Conservation (phyloP, 2,329 filamentous ascomycete genomes). For the Arthrobotrys megalospora region DNA sequence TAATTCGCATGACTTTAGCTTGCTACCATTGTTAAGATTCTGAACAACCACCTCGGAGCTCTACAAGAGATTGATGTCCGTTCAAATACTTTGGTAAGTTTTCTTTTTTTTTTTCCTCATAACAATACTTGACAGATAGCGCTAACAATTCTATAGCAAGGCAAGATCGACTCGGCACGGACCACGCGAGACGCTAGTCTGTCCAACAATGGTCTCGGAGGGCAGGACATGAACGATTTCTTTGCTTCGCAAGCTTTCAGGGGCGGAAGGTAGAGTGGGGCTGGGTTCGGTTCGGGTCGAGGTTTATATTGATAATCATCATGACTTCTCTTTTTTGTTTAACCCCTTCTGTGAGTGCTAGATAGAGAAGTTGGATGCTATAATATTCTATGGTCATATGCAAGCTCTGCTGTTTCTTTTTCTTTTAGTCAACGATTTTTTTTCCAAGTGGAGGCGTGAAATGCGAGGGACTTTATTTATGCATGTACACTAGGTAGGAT, state of each 20-base stretch:
- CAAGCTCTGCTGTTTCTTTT: slow-evolving; percentile 10
- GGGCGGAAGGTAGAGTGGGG: slow-evolving; percentile 38
- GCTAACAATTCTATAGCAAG: slow-evolving; percentile 40
- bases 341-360: slow-evolving; percentile 17
- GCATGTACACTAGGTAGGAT: slow-evolving; percentile 46
- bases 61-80: slow-evolving; percentile 86
- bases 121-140: neutral
- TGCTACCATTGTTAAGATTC: slow-evolving; percentile 93
- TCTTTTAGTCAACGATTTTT: slow-evolving; percentile 10
- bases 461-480: slow-evolving; percentile 18
- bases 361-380: slow-evolving; percentile 24
- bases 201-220: slow-evolving; percentile 58
- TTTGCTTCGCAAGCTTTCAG: slow-evolving; percentile 58
- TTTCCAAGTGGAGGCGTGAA: slow-evolving; percentile 22
- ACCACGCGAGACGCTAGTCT: slow-evolving; percentile 44
- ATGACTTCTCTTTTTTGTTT: neutral
- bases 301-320: neutral
- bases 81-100: slow-evolving; percentile 58
- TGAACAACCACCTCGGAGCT: slow-evolving; percentile 92
- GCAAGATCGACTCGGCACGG: slow-evolving; percentile 51
- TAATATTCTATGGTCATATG: slow-evolving; percentile 21
- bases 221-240: slow-evolving; percentile 60
- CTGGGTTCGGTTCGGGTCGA: neutral
- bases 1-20: slow-evolving; percentile 72
- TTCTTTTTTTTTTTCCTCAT: neutral